Conservation (phyloP, 208 protist genomes). For the Angomonas deanei region DNA sequence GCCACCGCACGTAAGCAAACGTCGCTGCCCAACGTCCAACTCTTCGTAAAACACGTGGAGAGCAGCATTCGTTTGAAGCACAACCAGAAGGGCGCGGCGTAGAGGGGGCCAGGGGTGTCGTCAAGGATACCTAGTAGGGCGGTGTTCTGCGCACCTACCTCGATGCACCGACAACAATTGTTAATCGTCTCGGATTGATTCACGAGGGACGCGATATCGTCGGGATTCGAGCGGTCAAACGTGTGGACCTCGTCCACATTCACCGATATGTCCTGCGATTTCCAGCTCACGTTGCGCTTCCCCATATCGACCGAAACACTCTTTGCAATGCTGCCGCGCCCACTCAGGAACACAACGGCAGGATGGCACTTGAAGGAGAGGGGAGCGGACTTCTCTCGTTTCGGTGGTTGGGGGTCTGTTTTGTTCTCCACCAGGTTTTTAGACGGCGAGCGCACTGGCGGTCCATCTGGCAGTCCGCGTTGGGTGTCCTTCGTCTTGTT, state of each 20-base stretch:
- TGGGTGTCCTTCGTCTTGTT: not conserved
- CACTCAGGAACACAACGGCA: too few species aligned
- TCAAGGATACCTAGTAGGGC: conserved; percentile 23
- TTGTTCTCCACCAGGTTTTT: too few species aligned
- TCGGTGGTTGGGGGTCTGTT: too few species aligned
- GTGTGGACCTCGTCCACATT: not conserved
- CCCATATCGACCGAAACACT: too few species aligned
- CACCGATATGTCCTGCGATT: not conserved
- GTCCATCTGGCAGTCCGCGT: too few species aligned
- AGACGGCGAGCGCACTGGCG: too few species aligned
- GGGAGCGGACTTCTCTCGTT: too few species aligned
- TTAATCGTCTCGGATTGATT: not conserved
- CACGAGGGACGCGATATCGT: not conserved
- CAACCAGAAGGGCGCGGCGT: conserved; percentile 22
- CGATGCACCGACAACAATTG: not conserved
- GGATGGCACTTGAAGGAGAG: too few species aligned
- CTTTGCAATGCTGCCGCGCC: conserved; percentile 3
- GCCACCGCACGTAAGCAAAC: conserved; percentile 24
- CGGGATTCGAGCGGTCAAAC: not conserved
- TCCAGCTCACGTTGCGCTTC: too few species aligned
- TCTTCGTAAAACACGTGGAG: conserved; percentile 13
- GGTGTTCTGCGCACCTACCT: conserved; percentile 11
- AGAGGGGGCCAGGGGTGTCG: not conserved
- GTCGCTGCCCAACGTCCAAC: conserved; percentile 19
- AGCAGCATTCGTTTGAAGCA: conserved; percentile 11